phyloP scores from a whole-genome alignment of 2,329 filamentous ascomycete genomes.

The Talaromyces sp. region DNA sequence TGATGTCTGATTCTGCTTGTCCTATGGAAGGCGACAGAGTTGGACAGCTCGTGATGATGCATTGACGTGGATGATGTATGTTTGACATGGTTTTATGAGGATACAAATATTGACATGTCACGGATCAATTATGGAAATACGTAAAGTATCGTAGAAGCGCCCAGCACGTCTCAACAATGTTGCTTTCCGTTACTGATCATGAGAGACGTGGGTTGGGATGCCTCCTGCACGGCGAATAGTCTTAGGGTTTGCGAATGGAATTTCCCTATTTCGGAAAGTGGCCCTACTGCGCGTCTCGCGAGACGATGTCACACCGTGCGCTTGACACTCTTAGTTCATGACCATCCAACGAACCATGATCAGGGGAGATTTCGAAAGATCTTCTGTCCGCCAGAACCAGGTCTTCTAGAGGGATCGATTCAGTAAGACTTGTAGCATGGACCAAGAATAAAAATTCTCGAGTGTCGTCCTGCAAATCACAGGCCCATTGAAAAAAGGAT shows the following conservation, averaged over 20 bases:
- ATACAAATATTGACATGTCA: slow-evolving; percentile 14
- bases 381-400: not conserved
- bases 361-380: not conserved
- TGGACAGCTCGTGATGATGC: not conserved
- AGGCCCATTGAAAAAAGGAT: not conserved
- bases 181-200: not conserved
- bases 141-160: not conserved
- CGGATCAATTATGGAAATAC: not conserved
- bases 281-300: not conserved
- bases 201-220: not conserved
- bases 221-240: not conserved
- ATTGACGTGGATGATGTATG: slow-evolving; percentile 10
- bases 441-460: not conserved
- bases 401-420: not conserved
- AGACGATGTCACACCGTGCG: not conserved
- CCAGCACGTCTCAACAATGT: no score
- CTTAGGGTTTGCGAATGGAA: not conserved
- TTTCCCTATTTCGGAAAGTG: not conserved
- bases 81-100: slow-evolving; percentile 13
- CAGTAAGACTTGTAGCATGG: not conserved
- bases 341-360: not conserved
- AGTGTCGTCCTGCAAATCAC: not conserved
- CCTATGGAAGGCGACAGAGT: not conserved
- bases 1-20: not conserved
- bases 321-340: not conserved